These are phyloP conservation scores for Aureoboletus auriporus DNA, from an alignment of 768 basidiomycete genomes.

Conservation along the genomic window DNA sequence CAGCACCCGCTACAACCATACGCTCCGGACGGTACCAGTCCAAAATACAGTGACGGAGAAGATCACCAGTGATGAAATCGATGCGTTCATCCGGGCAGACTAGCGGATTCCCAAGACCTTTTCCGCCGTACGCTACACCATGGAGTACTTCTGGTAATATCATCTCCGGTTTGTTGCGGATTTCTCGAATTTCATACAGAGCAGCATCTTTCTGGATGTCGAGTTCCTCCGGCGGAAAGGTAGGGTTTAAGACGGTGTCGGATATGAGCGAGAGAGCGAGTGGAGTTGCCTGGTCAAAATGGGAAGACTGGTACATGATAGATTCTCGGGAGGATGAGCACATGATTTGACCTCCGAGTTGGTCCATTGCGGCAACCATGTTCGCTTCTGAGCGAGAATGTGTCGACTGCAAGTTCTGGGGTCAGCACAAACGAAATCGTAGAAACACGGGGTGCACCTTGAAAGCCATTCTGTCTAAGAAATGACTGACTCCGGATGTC, in stretches of 20 bases:
- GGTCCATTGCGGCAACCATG: conserved; percentile 79
- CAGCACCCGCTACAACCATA: conserved; percentile 94
- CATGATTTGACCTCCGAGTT: conserved; percentile 86
- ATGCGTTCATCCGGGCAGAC: conserved; percentile 87
- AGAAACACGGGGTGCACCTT: conserved; percentile 53
- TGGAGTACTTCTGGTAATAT: conserved; percentile 90
- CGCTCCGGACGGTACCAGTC: conserved; percentile 92
- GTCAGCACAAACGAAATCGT: conserved; percentile 1
- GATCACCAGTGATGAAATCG: conserved; percentile 53
- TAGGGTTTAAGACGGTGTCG: conserved; percentile 82
- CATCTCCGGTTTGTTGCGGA: conserved; percentile 86
- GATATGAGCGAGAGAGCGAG: conserved; percentile 84
- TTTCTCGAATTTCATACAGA: conserved; percentile 86
- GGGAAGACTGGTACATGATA: conserved; percentile 97
- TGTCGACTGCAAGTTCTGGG: conserved; percentile 55
- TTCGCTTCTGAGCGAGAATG: conserved; percentile 62
- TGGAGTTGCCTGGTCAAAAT: conserved; percentile 80
- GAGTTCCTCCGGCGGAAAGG: conserved; percentile 74
- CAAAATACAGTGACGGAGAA: conserved; percentile 60
- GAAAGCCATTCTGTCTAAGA: conserved; percentile 94
- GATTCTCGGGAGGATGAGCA: conserved; percentile 89
- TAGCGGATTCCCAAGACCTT: conserved; percentile 85
- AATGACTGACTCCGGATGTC: conserved; percentile 82
- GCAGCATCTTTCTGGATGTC: conserved; percentile 82
- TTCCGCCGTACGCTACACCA: conserved; percentile 71